Conservation (phyloP, 2,329 filamentous ascomycete genomes). For the Sporothrix variecibatus region DNA sequence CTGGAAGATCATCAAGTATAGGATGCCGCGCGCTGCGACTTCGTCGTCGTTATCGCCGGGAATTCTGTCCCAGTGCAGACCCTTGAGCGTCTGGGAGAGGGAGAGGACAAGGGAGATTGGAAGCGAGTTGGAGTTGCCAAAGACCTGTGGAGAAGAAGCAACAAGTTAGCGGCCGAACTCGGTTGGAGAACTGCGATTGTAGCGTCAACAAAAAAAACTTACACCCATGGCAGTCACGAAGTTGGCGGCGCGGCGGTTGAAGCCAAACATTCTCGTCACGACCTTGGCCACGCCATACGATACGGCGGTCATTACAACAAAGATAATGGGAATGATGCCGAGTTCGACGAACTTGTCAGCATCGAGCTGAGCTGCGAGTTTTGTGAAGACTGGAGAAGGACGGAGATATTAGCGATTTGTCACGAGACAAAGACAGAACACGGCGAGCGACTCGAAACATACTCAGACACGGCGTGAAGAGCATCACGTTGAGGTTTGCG, state of each 20-base stretch:
- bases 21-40: slow-evolving; percentile 87
- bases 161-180: not conserved
- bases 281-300: slow-evolving; percentile 76
- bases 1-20: slow-evolving; percentile 96
- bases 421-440: not conserved
- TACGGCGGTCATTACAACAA: slow-evolving; percentile 80
- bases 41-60: slow-evolving; percentile 93
- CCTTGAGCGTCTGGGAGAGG: slow-evolving; percentile 85
- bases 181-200: not conserved
- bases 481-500: slow-evolving; percentile 91
- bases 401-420: not conserved
- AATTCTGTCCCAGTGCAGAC: slow-evolving; percentile 90
- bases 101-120: slow-evolving; percentile 96
- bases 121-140: slow-evolving; percentile 97
- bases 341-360: slow-evolving; percentile 87
- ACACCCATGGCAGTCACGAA: slow-evolving; percentile 94
- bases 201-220: slow-evolving; percentile 22
- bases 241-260: slow-evolving; percentile 83
- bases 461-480: slow-evolving; percentile 97
- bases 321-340: slow-evolving; percentile 93
- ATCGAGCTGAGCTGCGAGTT: slow-evolving; percentile 90
- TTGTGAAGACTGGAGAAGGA: slow-evolving; percentile 79
- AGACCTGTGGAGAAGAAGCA: slow-evolving; percentile 56
- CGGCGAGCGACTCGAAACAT: slow-evolving; percentile 41
- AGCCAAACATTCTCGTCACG: slow-evolving; percentile 74